Evolutionary conservation across 2,329 filamentous ascomycete species (phyloP).

Genomic region (Pseudopyrenochaeta lycopersici): DNA sequence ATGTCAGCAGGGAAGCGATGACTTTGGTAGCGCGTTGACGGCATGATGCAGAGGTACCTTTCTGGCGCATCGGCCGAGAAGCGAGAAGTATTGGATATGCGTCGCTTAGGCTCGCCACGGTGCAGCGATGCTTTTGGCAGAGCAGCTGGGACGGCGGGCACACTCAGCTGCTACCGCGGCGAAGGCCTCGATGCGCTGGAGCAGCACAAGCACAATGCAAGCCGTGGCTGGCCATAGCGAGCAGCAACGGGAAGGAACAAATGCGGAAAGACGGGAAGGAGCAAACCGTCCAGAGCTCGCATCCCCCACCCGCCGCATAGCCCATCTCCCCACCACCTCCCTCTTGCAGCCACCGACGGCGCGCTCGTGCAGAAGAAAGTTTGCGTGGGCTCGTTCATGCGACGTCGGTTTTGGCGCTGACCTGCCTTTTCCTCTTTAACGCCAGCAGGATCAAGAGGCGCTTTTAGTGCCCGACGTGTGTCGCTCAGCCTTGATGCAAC

Average conservation of each 20-base stretch:
- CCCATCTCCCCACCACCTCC: constrained; percentile 17
- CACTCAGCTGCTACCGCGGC: constrained; percentile 7
- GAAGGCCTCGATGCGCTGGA: background rate
- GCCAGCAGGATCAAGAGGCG: constrained; percentile 42
- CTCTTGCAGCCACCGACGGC: constrained; percentile 12
- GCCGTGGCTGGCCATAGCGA: constrained; percentile 13
- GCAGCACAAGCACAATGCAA: constrained; percentile 13
- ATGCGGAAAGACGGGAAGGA: constrained; percentile 16
- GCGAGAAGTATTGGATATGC: constrained; percentile 20
- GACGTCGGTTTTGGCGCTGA: constrained; percentile 29
- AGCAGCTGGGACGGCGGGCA: constrained; percentile 1
- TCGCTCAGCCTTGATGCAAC: constrained; percentile 21
- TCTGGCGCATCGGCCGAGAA: constrained; percentile 10
- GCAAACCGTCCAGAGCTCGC: constrained; percentile 5
- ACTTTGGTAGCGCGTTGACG: constrained; percentile 14
- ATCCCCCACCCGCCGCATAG: constrained; percentile 12
- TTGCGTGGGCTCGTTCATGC: constrained; percentile 8
- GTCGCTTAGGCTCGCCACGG: constrained; percentile 5
- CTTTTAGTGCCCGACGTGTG: constrained; percentile 38
- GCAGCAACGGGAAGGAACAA: constrained; percentile 10
- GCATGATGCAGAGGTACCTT: constrained; percentile 13
- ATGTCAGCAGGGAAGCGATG: constrained; percentile 19
- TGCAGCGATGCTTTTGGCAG: constrained; percentile 14
- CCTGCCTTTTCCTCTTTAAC: constrained; percentile 26
- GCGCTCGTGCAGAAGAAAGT: constrained; percentile 10